Evolutionary conservation across 2,329 filamentous ascomycete species (phyloP), one percentile per base, ranked within the genome.

Genomic region (Grosmannia huntii): DNA sequence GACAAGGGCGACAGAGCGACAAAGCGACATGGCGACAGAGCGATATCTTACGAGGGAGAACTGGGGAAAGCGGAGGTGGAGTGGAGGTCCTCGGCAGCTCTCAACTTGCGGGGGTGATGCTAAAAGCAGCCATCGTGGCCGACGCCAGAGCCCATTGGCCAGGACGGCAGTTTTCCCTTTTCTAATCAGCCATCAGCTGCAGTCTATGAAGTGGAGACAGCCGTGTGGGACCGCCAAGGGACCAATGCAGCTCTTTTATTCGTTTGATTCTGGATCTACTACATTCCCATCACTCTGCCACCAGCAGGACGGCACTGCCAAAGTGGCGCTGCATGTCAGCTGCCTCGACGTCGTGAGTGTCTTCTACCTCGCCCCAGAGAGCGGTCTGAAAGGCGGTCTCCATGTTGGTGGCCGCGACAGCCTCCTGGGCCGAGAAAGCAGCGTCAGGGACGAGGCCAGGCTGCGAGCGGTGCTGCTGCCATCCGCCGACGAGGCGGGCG

Each of bases 301-400:
- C 63, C 55, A 97, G 73, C 66, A 97, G 69, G 19, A 96, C 79
- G 12, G 90, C 88, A 69, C 90, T 95, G 16, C 92, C 94, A 60
- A 97, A 74, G 73, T 97, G 94, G 66, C 92, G 80, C 68, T 83
- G 81, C 63, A 97, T 65, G 71, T 99, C 94, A 71, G 95, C 92
- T 71, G 85, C 88, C 66, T 95, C 87, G 1, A 99, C 94, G 75
- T 99, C 94, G 72, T 99, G 94, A 31, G 91, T 96, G 72, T 99
- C 91, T 70, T 99, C 94, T 0, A 99, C 94, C 76, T 96, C 91
- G 10, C 94, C 94, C 92, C 94, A 97, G 72, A 87, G 85, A 31
- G 81, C 76, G 1, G 86, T 95, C 79, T 99, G 94, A 86, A 90
- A 96, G 62, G 83, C 79, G 19, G 96, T 89, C 75, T 99, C 94